These are phyloP conservation scores for Diddensiella caesifluorescens DNA, from an alignment of 805 yeast species.

Conservation along the genomic window DNA sequence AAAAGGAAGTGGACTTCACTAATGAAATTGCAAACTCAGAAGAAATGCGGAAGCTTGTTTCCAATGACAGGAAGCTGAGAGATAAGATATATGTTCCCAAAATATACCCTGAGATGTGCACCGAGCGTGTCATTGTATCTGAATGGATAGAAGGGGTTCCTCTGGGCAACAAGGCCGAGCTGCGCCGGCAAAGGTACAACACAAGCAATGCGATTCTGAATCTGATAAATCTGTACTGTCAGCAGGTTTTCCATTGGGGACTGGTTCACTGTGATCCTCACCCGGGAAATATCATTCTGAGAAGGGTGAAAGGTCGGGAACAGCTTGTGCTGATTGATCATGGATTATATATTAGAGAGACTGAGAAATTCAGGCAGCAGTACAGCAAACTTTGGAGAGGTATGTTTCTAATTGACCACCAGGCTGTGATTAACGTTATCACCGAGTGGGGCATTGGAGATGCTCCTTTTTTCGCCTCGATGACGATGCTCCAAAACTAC, in stretches of 20 bases:
- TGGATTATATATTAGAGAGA: constrained; percentile 59
- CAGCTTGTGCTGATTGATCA: constrained; percentile 68
- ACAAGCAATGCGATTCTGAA: constrained; percentile 42
- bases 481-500: constrained; percentile 48
- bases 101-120: constrained; percentile 42
- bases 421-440: constrained; percentile 46
- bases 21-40: constrained; percentile 53
- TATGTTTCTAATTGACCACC: constrained; percentile 48
- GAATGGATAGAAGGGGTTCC: constrained; percentile 78
- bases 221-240: constrained; percentile 47
- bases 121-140: constrained; percentile 50
- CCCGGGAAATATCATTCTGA: constrained; percentile 68
- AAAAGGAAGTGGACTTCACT: constrained; percentile 56
- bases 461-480: constrained; percentile 55
- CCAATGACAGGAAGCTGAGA: constrained; percentile 38
- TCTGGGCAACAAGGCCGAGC: constrained; percentile 41
- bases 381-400: constrained; percentile 62
- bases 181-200: constrained; percentile 38
- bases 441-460: constrained; percentile 64
- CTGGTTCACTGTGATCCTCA: constrained; percentile 73
- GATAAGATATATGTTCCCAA: constrained; percentile 51
- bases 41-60: constrained; percentile 36
- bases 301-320: constrained; percentile 31
- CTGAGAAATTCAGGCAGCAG: constrained; percentile 46
- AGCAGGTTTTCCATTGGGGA: constrained; percentile 63